Evolutionary conservation across 139 green algal species (phyloP), one percentile per base, ranked within the genome.

Genomic region (Volvox africanus): DNA sequence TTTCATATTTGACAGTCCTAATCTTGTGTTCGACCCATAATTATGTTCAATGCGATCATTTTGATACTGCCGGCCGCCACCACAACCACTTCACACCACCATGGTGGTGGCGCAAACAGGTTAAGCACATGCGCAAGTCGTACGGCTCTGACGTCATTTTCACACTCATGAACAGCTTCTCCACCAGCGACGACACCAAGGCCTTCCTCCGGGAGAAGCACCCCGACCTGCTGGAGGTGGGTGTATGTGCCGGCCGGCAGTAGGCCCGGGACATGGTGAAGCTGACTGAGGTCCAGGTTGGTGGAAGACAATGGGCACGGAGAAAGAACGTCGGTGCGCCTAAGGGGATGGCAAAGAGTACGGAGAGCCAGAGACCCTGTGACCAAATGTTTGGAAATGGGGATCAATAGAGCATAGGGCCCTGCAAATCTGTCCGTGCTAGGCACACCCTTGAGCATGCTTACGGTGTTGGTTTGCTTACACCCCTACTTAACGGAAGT

Each of bases 111-210:
- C 44, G 44, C 44, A 55, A 55, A 55, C 81, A 94, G 92, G 96
- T 99, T 68, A 97, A 98, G 94, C 89, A 97, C 92, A 98, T 96
- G 88, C 96, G 97, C 30, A 86, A 92, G 26, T 91, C 93, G 50
- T 96, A 96, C 80, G 95, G 93, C 80, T 91, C 90, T 90, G 93
- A 97, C 44, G 94, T 97, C 61, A 37, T 73, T 3, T 99, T 99
- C 91, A 94, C 98, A 21, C 95, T 99, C 35, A 99, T 99, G 97
- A 99, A 99, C 96, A 94, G 71, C 71, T 99, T 99, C 94, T 93
- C 61, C 92, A 99, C 97, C 61, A 94, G 79, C n/a, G 94, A 89
- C 1, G 97, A 99, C 95, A 99, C 97, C 1, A 93, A 93, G 62
- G 96, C 81, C 0, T 97, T 97, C 92, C 94, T 99, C 30, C 36